These are phyloP conservation scores for Cadophora sp. DNA, from an alignment of 2,329 filamentous ascomycete species.

Conservation along the genomic window DNA sequence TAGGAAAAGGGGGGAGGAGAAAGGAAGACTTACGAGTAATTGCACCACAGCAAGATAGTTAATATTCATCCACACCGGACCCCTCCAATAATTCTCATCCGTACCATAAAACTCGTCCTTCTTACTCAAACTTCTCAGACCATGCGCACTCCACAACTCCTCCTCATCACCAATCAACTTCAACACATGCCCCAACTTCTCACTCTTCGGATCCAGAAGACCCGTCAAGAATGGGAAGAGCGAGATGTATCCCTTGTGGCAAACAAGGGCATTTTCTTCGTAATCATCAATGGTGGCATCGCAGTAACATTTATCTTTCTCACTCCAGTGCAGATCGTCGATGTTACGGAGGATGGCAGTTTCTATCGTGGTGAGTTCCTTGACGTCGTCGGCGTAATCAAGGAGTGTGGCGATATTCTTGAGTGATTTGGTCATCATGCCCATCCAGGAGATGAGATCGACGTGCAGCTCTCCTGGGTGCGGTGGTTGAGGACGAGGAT, in stretches of 20 bases:
- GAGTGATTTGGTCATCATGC: slow-evolving; percentile 91
- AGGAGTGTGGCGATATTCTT: slow-evolving; percentile 79
- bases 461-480: slow-evolving; percentile 96
- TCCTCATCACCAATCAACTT: slow-evolving; percentile 81
- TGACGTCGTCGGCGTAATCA: slow-evolving; percentile 77
- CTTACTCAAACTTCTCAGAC: slow-evolving; percentile 89
- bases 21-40: slow-evolving; percentile 69
- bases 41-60: slow-evolving; percentile 87
- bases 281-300: slow-evolving; percentile 95
- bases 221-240: slow-evolving; percentile 92
- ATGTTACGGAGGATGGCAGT: slow-evolving; percentile 85
- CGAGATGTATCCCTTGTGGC: slow-evolving; percentile 96
- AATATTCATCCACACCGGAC: slow-evolving; percentile 94
- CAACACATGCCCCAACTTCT: slow-evolving; percentile 75
- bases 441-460: slow-evolving; percentile 95
- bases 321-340: slow-evolving; percentile 91
- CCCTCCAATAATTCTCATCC: slow-evolving; percentile 96
- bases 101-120: slow-evolving; percentile 85
- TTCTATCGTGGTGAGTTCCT: slow-evolving; percentile 73
- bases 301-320: slow-evolving; percentile 82
- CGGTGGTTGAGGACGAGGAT: slow-evolving; percentile 90
- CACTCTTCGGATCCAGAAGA: slow-evolving; percentile 74
- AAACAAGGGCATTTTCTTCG: slow-evolving; percentile 87
- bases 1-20: not conserved
- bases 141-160: slow-evolving; percentile 88